Conservation (phyloP, 208 protist species). For the Novymonas esmeraldas region DNA sequence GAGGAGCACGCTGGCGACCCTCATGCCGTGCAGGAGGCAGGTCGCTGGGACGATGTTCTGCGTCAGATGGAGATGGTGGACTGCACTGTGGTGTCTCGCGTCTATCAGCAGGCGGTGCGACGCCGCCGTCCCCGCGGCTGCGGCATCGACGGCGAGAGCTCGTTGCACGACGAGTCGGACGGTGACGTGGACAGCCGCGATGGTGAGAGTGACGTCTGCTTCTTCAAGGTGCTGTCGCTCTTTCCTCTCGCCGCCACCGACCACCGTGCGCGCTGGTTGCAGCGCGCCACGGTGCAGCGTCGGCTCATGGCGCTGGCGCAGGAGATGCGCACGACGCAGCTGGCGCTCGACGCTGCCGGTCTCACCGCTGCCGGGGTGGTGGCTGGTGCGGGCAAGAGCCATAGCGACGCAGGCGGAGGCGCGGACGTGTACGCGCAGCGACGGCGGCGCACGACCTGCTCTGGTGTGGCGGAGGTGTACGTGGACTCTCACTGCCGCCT, state of each 20-base stretch:
- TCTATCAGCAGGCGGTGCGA: conserved; percentile 15
- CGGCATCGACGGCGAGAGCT: no score
- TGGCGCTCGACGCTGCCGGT: conserved; percentile 21
- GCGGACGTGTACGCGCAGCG: not conserved
- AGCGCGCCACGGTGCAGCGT: conserved; percentile 14
- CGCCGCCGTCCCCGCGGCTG: not conserved
- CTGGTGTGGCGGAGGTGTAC: conserved; percentile 48
- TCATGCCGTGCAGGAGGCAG: conserved; percentile 11
- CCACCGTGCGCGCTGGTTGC: conserved; percentile 20
- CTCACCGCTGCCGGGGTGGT: conserved; percentile 10
- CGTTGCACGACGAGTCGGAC: conserved; percentile 6
- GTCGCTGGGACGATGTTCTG: conserved; percentile 25
- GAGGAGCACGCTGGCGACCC: not conserved
- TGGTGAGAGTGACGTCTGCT: conserved; percentile 15
- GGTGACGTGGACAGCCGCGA: not conserved
- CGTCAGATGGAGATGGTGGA: conserved; percentile 27
- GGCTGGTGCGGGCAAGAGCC: no score
- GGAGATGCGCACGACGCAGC: conserved; percentile 29
- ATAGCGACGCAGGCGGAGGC: not conserved
- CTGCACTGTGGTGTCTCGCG: conserved; percentile 29
- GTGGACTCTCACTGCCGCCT: conserved; percentile 68
- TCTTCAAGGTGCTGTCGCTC: conserved; percentile 32
- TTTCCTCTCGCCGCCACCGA: conserved; percentile 22
- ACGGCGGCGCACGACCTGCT: conserved; percentile 35
- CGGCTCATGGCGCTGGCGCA: conserved; percentile 21